Evolutionary conservation across 345 rosid species (phyloP).

Genomic region (Aurinia saxatilis): DNA sequence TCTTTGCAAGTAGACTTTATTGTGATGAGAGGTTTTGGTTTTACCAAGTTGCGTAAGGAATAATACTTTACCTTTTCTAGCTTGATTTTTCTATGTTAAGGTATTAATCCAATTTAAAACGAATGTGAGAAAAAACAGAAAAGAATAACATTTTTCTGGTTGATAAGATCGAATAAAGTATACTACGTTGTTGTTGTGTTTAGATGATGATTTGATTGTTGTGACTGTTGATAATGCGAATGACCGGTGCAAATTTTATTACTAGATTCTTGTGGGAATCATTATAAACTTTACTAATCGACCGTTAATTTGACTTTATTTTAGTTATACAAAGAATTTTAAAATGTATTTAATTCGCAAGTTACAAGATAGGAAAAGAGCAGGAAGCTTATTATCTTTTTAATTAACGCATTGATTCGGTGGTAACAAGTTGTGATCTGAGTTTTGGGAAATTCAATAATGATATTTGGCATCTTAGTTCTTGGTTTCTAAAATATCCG

Average conservation of each 20-base stretch:
- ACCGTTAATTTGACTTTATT: neutral
- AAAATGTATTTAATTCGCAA: too few relatives aligned
- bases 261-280: neutral
- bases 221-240: neutral
- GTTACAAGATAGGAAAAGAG: neutral
- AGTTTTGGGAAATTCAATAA: neutral
- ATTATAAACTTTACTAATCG: neutral
- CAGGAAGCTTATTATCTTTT: neutral
- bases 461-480: neutral
- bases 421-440: neutral
- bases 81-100: neutral
- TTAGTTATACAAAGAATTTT: too few relatives aligned
- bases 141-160: neutral
- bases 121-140: neutral
- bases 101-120: neutral
- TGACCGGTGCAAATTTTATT: neutral
- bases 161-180: neutral
- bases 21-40: constrained; percentile 3
- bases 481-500: neutral
- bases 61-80: neutral
- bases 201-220: neutral
- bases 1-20: constrained; percentile 2
- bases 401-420: neutral
- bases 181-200: neutral
- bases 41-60: constrained; percentile 4